Percentiles rank a stretch among this genome's conserved stretches.
Evolutionary conservation across 768 basidiomycete species (phyloP).

Genomic region (Pleurotus sapidus): DNA sequence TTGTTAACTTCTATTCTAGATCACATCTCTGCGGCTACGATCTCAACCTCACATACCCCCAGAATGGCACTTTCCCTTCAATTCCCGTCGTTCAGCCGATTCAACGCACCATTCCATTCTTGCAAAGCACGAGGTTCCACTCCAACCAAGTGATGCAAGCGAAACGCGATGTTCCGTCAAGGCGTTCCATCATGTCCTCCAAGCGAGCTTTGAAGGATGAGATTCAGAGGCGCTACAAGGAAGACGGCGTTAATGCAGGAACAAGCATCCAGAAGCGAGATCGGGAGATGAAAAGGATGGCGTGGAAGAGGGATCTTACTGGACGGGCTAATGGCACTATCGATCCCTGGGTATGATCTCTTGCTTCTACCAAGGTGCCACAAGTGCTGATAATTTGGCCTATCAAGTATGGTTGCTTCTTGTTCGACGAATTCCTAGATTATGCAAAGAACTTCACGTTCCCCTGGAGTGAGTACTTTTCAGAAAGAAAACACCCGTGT

Average conservation of each 20-base stretch:
- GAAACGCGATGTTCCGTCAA: not conserved
- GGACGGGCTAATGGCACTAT: constrained; percentile 52
- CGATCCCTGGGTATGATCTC: constrained; percentile 28
- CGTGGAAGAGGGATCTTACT: constrained; percentile 48
- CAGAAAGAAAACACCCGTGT: not conserved
- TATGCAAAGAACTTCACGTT: constrained; percentile 72
- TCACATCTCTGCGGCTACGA: constrained; percentile 7
- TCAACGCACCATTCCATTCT: constrained; percentile 1
- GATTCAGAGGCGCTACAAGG: not conserved
- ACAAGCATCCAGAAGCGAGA: constrained; percentile 15
- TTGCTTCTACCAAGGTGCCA: not conserved
- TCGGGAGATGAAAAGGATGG: constrained; percentile 20
- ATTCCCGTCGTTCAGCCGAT: not conserved
- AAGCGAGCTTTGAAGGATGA: not conserved
- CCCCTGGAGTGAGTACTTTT: constrained; percentile 42
- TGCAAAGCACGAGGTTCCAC: not conserved
- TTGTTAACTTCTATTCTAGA: not conserved
- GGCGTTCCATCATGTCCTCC: constrained; percentile 1
- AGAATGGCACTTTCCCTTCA: constrained; percentile 3
- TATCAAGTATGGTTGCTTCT: constrained; percentile 58
- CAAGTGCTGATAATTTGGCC: not conserved
- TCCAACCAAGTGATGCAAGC: not conserved
- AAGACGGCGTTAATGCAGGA: not conserved
- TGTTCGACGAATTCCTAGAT: constrained; percentile 65
- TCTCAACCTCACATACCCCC: constrained; percentile 8